Evolutionary conservation across 108 stramenopile genomes (phyloP).

Genomic region (Cyclotella sp.): DNA sequence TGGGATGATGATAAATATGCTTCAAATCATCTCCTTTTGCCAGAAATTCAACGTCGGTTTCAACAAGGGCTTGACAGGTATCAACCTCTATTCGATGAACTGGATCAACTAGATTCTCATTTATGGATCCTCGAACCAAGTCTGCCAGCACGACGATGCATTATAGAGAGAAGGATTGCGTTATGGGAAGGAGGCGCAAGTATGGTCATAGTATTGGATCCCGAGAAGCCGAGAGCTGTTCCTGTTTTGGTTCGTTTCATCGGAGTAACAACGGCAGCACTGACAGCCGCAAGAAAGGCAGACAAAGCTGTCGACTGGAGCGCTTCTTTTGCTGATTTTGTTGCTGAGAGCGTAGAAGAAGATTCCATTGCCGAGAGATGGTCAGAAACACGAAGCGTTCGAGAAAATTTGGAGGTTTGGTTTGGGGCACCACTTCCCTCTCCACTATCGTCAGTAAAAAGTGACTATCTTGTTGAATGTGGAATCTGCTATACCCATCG

Average conservation of each 20-base stretch:
- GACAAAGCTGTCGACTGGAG: slow-evolving; percentile 46
- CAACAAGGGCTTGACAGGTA: slow-evolving; percentile 33
- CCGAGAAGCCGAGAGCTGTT: slow-evolving; percentile 42
- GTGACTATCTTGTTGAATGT: slow-evolving; percentile 70
- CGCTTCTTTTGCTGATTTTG: slow-evolving; percentile 44
- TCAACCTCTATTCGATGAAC: slow-evolving; percentile 54
- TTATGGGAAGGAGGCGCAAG: slow-evolving; percentile 58
- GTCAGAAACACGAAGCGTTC: slow-evolving; percentile 52
- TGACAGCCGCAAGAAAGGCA: slow-evolving; percentile 27
- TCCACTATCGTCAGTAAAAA: slow-evolving; percentile 56
- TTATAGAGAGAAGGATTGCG: slow-evolving; percentile 54
- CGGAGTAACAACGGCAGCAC: slow-evolving; percentile 39
- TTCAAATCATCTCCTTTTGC: slow-evolving; percentile 11
- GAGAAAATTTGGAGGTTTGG: slow-evolving; percentile 63
- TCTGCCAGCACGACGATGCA: slow-evolving; percentile 44
- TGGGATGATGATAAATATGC: slow-evolving; percentile 26
- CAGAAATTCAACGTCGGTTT: slow-evolving; percentile 39
- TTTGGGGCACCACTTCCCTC: slow-evolving; percentile 63
- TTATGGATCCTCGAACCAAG: slow-evolving; percentile 57
- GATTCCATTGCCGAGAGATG: slow-evolving; percentile 18
- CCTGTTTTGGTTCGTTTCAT: slow-evolving; percentile 53
- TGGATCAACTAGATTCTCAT: slow-evolving; percentile 55
- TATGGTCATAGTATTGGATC: slow-evolving; percentile 54
- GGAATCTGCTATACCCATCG: slow-evolving; percentile 78
- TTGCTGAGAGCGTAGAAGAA: slow-evolving; percentile 9